Conservation (phyloP, 805 yeast species). For the Kurtzmaniella cleridarum region DNA sequence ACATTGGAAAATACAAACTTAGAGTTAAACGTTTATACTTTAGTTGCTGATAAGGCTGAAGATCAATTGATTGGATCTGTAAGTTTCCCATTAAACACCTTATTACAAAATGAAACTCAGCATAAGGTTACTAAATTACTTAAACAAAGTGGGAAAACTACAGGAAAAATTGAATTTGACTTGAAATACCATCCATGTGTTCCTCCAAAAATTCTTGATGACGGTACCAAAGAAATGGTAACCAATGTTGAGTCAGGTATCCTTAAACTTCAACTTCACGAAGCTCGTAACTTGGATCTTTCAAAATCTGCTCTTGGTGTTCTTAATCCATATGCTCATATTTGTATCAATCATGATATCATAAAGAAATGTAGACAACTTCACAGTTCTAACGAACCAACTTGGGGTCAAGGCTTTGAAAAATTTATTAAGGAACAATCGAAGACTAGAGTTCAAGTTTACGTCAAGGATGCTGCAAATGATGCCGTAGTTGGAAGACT, state of each 20-base stretch:
- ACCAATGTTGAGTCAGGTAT: constrained; percentile 72
- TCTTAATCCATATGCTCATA: constrained; percentile 64
- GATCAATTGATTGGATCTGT: constrained; percentile 45
- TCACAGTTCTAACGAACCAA: constrained; percentile 66
- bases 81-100: constrained; percentile 51
- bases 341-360: constrained; percentile 52
- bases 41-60: constrained; percentile 47
- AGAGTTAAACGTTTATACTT: constrained; percentile 49
- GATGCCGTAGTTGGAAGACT: constrained; percentile 50
- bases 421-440: constrained; percentile 57
- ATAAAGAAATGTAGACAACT: constrained; percentile 56
- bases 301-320: constrained; percentile 46
- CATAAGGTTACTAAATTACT: constrained; percentile 41
- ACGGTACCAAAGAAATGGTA: constrained; percentile 44
- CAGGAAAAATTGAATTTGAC: constrained; percentile 59
- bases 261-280: constrained; percentile 55
- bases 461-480: constrained; percentile 57
- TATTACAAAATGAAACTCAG: constrained; percentile 49
- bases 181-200: constrained; percentile 44
- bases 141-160: constrained; percentile 46
- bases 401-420: constrained; percentile 63
- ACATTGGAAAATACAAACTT: constrained; percentile 50
- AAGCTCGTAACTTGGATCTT: constrained; percentile 53
- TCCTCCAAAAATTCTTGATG: constrained; percentile 39
- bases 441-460: constrained; percentile 47